Base-by-base conservation (phyloP, 129 eudicot species). In the Cynara cardunculus region DNA sequence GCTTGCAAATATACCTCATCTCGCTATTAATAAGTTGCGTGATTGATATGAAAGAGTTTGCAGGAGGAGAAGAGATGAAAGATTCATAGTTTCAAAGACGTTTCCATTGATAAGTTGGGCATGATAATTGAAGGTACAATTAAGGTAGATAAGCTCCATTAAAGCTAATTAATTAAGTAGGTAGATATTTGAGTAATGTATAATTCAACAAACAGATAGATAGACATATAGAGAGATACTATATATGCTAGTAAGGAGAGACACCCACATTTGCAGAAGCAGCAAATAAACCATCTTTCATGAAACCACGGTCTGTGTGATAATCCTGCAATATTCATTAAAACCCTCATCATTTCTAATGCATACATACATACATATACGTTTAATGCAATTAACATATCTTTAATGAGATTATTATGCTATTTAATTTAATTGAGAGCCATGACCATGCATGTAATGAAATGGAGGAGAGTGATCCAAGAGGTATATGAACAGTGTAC, bases 261-360 rank as follows among this genome's bases (percentile, higher is more conserved):
- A 85, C 80, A 30, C 91, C 88, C 34, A 90, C 83, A 59, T 89
- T 89, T 32, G 96, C 91, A 76, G 89, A 68, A 72, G 89, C 73
- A 72, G 88, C 73, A 72, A 86, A 87, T 72, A 77, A 89, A 24
- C 93, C 86, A 73, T 91, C 93, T 78, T 87, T 91, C 86, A 89
- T 81, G 82, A 90, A 74, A 37, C 82, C 89, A 74, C 74, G 88
- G 18, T 88, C 92, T 65, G 82, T 73, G 72, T 70, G 82, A 32
- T 56, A 56, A 56, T 86, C 96, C 92, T 90, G 72, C 90, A n/a
- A n/a, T n/a, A 81, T 76, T 3, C 22, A 39, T 18, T 25, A 37
- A 66, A 35, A 82, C 31, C 10, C 18, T 53, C 64, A 53, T 16
- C 64, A 53, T 53, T 14, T 18, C 64, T 53, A 16, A 16, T 21